Base-by-base conservation (phyloP, 345 rosid species). In the Eucalyptus pauciflora region DNA sequence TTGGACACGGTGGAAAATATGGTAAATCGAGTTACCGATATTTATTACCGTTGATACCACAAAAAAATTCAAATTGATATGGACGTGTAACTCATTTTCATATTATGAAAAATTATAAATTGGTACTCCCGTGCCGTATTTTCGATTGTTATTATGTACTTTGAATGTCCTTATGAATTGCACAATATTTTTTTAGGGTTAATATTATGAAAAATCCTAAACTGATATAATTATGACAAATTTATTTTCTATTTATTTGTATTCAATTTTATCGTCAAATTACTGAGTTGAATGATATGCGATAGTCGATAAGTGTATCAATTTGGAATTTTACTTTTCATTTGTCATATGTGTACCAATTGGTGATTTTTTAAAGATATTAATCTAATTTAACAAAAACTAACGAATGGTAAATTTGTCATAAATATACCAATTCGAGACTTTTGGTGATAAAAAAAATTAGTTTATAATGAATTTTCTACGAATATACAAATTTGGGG, bases 221-320 rank as follows among this genome's bases (percentile, higher is more conserved):
- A 22, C 0, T 20, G 3, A 0, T 22, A 56, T 9, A 56, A 20
- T 0, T 4, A 4, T 56, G 29, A 24, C 0, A 24, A 56, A 10
- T 56, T 56, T 22, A 24, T 56, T 56, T 22, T 56, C 0, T 0
- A 0, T 10, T 56, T 2, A 24, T 9, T 56, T 56, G 0, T 4
- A 10, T 56, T 56, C 4, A 24, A 10, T 56, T 56, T 56, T 56
- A 10, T 56, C 1, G 0, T 22, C 0, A 56, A 20, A 56, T 56
- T 56, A 22, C 5, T 3, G 2, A 8, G 1, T 22, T 56, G 6
- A 24, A 22, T 24, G 29, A 56, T 4, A 56, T 22, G 62, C 3
- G 1, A 22, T 56, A 25, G 1, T 0, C 0, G 1, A 56, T 56
- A 2, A 0, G 13, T 10, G 13, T 56, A 56, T 1, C 1, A 0